Percentiles rank a stretch among this genome's conserved stretches.
These are phyloP conservation scores for Xylaria arbuscula DNA, from an alignment of 2,329 filamentous ascomycete species.

Conservation along the genomic window DNA sequence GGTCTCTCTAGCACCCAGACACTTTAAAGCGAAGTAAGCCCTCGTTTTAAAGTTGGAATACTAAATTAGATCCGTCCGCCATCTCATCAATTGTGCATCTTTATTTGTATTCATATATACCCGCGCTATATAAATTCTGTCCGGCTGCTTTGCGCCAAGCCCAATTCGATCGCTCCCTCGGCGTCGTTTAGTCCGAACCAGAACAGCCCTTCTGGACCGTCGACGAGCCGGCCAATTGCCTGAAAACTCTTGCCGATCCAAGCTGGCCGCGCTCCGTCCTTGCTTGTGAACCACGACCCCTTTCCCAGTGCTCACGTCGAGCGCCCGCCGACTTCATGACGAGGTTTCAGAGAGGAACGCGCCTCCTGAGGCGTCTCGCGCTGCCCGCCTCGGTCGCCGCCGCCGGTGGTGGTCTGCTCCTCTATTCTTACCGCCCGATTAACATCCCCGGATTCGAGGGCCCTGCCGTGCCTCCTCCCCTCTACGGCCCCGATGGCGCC, in stretches of 20 bases:
- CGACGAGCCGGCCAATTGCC: constrained; percentile 13
- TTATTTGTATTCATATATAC: background rate
- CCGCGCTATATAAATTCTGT: background rate
- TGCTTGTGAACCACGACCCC: constrained; percentile 19
- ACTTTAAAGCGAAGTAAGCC: constrained; percentile 4
- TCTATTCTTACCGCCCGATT: constrained; percentile 73
- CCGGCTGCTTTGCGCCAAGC: constrained; percentile 29
- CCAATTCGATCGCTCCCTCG: constrained; percentile 26
- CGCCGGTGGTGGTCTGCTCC: constrained; percentile 57
- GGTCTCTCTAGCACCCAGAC: no score
- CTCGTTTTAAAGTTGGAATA: constrained; percentile 4
- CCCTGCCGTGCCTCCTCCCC: constrained; percentile 75
- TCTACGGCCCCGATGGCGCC: constrained; percentile 74
- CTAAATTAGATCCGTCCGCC: background rate
- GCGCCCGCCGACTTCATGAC: constrained; percentile 43
- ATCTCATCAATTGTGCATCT: constrained; percentile 1
- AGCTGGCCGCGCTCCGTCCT: constrained; percentile 5
- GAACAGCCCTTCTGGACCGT: background rate
- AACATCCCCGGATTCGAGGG: constrained; percentile 77
- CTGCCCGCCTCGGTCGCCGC: constrained; percentile 57
- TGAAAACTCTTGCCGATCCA: constrained; percentile 13
- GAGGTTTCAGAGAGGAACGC: constrained; percentile 47
- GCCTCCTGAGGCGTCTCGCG: constrained; percentile 57
- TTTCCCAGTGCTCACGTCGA: constrained; percentile 21
- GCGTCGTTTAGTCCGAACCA: constrained; percentile 35